Evolutionary conservation across 495 filamentous ascomycete species (phyloP).

Genomic region (Sabuloglossum arenarium): DNA sequence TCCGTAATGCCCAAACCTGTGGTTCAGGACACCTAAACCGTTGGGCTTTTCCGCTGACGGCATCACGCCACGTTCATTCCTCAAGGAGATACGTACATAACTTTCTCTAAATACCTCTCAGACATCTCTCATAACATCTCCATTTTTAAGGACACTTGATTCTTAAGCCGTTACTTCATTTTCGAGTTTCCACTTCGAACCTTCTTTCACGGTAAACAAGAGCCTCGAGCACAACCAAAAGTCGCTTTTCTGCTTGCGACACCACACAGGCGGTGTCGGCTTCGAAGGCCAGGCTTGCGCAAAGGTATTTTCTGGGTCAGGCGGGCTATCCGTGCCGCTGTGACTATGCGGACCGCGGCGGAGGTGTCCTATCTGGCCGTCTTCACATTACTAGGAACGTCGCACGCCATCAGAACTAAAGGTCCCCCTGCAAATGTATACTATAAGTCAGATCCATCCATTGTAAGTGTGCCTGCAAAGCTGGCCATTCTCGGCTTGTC

Average conservation of each 20-base stretch:
- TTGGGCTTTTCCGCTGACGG: no score
- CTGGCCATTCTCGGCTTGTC: neutral
- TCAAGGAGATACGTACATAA: neutral
- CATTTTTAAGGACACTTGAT: neutral
- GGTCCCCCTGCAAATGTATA: conserved; percentile 18
- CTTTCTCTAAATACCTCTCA: no score
- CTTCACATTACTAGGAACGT: conserved; percentile 44
- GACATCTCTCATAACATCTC: no score
- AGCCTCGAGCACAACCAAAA: no score
- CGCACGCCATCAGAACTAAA: conserved; percentile 11
- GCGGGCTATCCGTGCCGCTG: neutral
- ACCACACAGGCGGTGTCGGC: neutral
- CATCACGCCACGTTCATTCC: neutral
- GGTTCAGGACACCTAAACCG: neutral
- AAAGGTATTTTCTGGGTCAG: neutral
- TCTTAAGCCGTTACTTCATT: neutral
- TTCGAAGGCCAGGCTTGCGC: neutral
- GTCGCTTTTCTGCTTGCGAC: neutral
- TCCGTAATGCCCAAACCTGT: neutral
- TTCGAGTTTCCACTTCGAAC: no score
- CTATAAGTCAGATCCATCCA: conserved; percentile 35
- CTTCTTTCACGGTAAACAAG: no score
- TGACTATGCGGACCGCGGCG: conserved; percentile 42
- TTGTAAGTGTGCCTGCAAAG: conserved; percentile 27
- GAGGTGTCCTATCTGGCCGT: conserved; percentile 56